Conservation (phyloP, 768 basidiomycete species). For the Neoboletus magnificus region DNA sequence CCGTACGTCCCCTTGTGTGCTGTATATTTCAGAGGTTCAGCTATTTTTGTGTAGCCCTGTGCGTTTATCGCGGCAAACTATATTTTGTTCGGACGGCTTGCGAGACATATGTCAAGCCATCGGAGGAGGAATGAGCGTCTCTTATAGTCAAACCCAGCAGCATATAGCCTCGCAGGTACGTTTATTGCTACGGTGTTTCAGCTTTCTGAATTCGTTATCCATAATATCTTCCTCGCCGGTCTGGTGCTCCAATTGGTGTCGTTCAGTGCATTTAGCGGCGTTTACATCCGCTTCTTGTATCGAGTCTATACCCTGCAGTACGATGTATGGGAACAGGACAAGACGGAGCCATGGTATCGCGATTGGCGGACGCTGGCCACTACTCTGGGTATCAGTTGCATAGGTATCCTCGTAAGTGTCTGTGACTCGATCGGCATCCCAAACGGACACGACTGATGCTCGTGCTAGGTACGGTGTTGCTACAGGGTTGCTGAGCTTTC, state of each 20-base stretch:
- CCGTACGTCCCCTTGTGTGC: conserved; percentile 28
- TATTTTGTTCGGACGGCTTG: conserved; percentile 60
- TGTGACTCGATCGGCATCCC: neutral
- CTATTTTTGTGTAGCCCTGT: conserved; percentile 47
- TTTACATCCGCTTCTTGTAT: conserved; percentile 48
- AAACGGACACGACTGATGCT: neutral
- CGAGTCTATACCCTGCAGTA: conserved; percentile 39
- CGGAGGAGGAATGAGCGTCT: conserved; percentile 3
- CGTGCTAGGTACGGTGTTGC: conserved; percentile 54
- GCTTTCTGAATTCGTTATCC: conserved; percentile 36
- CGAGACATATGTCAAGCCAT: conserved; percentile 52
- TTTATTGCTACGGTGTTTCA: neutral
- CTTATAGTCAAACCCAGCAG: conserved; percentile 10
- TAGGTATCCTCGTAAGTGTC: conserved; percentile 57
- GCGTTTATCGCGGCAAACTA: conserved; percentile 73
- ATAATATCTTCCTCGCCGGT: conserved; percentile 58
- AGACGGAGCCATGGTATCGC: conserved; percentile 41
- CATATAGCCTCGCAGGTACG: conserved; percentile 37
- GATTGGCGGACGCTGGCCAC: conserved; percentile 59
- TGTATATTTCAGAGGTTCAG: conserved; percentile 10
- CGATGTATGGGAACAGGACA: conserved; percentile 39
- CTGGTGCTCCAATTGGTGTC: conserved; percentile 55
- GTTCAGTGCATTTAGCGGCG: conserved; percentile 45
- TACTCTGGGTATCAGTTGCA: conserved; percentile 51
- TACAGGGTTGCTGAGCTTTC: conserved; percentile 61